Evolutionary conservation across 805 yeast species (phyloP).

Genomic region (Zygotorulaspora sp.): DNA sequence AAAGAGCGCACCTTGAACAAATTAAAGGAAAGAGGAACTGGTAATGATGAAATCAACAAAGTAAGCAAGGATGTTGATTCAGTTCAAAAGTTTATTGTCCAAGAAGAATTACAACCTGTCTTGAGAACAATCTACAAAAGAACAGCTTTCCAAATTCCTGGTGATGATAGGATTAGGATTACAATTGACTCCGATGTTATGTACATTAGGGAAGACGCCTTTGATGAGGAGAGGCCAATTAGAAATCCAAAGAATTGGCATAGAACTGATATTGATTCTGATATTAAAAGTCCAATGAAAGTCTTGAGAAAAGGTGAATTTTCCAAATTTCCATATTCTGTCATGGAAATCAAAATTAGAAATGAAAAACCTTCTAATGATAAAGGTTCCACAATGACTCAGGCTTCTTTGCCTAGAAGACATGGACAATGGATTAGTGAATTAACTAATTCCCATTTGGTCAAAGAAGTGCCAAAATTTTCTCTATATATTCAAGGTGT

Average conservation of each 20-base stretch:
- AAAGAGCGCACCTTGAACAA: conserved; percentile 54
- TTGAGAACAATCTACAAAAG: conserved; percentile 83
- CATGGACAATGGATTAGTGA: conserved; percentile 79
- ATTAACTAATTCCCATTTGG: conserved; percentile 73
- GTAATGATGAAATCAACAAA: conserved; percentile 47
- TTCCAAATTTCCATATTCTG: conserved; percentile 76
- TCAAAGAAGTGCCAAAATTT: conserved; percentile 90
- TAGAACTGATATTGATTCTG: conserved; percentile 81
- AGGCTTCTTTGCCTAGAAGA: conserved; percentile 43
- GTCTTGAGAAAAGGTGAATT: conserved; percentile 82
- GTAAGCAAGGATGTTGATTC: conserved; percentile 52
- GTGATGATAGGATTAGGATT: conserved; percentile 88
- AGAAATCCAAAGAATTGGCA: conserved; percentile 91
- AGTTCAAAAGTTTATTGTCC: conserved; percentile 58
- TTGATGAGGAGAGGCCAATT: conserved; percentile 79
- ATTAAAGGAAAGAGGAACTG: conserved; percentile 57
- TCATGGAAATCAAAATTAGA: conserved; percentile 78
- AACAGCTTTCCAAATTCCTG: conserved; percentile 97
- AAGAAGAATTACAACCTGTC: conserved; percentile 73
- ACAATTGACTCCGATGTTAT: conserved; percentile 84
- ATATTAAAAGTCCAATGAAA: conserved; percentile 61
- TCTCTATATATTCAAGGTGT: conserved; percentile 92
- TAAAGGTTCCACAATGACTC: conserved; percentile 32
- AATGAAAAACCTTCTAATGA: conserved; percentile 36
- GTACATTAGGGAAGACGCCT: conserved; percentile 85